Conservation (phyloP, 2,329 filamentous ascomycete species). For the Fusarium annulatum region DNA sequence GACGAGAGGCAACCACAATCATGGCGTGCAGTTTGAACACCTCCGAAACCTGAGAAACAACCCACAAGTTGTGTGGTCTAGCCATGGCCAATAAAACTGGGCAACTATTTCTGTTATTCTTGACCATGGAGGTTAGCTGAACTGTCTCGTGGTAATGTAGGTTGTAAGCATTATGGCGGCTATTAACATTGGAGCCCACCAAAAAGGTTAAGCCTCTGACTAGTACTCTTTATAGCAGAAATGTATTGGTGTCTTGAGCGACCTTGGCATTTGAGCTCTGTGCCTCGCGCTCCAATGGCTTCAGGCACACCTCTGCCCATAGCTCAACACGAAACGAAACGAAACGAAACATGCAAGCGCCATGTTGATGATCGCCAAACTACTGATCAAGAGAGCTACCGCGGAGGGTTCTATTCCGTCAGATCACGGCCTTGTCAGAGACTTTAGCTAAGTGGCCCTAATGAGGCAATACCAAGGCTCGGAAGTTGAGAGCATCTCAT, state of each 20-base stretch:
- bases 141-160: neutral
- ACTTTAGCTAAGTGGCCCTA: neutral
- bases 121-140: neutral
- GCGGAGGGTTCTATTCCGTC: neutral
- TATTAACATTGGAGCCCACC: neutral
- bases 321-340: slow-evolving; percentile 35
- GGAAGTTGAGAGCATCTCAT: neutral
- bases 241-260: slow-evolving; percentile 34
- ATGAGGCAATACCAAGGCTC: slow-evolving; percentile 9
- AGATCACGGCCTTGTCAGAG: neutral
- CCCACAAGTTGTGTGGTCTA: neutral
- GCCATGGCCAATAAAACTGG: neutral
- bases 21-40: slow-evolving; percentile 1
- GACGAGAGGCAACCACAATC: slow-evolving; percentile 12
- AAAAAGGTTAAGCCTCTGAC: slow-evolving; percentile 8
- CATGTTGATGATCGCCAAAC: slow-evolving; percentile 1
- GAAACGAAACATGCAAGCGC: slow-evolving; percentile 20
- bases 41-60: slow-evolving; percentile 18
- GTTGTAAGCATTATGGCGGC: neutral
- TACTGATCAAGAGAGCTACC: neutral
- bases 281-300: slow-evolving; percentile 21
- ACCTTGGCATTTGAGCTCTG: slow-evolving; percentile 30
- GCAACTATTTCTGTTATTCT: neutral
- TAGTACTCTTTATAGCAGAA: neutral
- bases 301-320: neutral